phyloP scores from a whole-genome alignment of 2,329 filamentous ascomycete species.

The Simplicillium aogashimaense region DNA sequence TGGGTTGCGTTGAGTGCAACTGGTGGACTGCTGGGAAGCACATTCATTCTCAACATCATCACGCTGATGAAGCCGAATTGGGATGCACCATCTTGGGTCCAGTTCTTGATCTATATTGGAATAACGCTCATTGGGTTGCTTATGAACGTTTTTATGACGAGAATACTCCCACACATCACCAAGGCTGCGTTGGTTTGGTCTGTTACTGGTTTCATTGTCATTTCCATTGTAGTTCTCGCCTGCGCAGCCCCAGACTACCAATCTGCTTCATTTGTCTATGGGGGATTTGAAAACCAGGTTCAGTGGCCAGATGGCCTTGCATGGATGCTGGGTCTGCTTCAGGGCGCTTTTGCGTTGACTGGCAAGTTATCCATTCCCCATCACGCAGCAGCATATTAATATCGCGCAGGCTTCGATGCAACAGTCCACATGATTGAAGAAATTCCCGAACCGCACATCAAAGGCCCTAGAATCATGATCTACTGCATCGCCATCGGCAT shows the following conservation, averaged over 20 bases:
- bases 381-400: too few species aligned
- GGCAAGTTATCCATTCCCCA: too few species aligned
- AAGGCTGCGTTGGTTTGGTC: constrained; percentile 65
- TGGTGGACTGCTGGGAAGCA: constrained; percentile 55
- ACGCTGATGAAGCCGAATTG: constrained; percentile 50
- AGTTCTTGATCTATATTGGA: constrained; percentile 62
- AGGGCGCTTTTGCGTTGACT: constrained; percentile 38
- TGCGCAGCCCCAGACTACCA: constrained; percentile 57
- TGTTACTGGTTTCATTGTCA: constrained; percentile 56
- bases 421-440: constrained; percentile 45
- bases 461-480: constrained; percentile 59
- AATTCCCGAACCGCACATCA: constrained; percentile 43
- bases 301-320: constrained; percentile 60
- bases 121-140: constrained; percentile 51
- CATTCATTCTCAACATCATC: constrained; percentile 57
- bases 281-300: constrained; percentile 56
- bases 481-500: constrained; percentile 55
- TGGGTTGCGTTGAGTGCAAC: constrained; percentile 63
- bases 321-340: constrained; percentile 45
- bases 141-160: constrained; percentile 51
- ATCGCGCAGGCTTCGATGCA: constrained; percentile 30
- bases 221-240: constrained; percentile 58
- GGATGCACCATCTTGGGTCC: constrained; percentile 52
- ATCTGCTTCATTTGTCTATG: constrained; percentile 54
- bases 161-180: constrained; percentile 53